A percentile compares a stretch with the other conserved stretches of the same genome.
Evolutionary conservation across 192 early-diverging fungal genomes (phyloP).

Genomic region (Coemansia sp.): DNA sequence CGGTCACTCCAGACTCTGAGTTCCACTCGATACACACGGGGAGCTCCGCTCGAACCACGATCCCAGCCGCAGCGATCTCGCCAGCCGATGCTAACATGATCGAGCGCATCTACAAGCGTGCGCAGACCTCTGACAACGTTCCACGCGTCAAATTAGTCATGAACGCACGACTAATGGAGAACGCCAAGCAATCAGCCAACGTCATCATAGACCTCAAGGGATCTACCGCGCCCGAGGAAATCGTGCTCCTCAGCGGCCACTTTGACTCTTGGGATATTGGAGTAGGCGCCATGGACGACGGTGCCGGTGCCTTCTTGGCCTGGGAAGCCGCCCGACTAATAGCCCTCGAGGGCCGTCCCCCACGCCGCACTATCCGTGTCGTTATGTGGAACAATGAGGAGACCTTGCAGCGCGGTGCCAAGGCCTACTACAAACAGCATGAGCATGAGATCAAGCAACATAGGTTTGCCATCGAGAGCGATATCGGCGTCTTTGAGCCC

Average conservation of each 20-base stretch:
- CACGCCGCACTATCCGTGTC: constrained; percentile 61
- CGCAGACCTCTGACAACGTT: constrained; percentile 38
- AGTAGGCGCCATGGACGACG: constrained; percentile 65
- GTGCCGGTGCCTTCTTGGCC: constrained; percentile 60
- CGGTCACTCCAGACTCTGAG: constrained; percentile 53
- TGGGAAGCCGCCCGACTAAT: constrained; percentile 55
- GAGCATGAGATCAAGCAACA: constrained; percentile 36
- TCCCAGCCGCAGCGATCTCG: constrained; percentile 62
- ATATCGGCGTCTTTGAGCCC: constrained; percentile 65
- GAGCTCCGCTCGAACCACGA: constrained; percentile 46
- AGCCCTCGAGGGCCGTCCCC: constrained; percentile 31
- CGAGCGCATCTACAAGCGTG: constrained; percentile 54
- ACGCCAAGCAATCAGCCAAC: constrained; percentile 57
- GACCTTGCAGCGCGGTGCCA: constrained; percentile 59
- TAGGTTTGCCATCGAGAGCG: constrained; percentile 63
- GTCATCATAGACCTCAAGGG: constrained; percentile 62
- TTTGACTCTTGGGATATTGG: constrained; percentile 62
- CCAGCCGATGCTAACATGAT: constrained; percentile 60
- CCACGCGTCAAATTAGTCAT: constrained; percentile 60
- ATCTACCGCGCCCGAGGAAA: constrained; percentile 52
- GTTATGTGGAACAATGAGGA: constrained; percentile 70
- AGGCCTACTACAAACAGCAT: constrained; percentile 58
- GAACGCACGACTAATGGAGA: constrained; percentile 37
- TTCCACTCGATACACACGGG: constrained; percentile 62
- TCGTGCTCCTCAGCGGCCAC: constrained; percentile 62